phyloP scores from a whole-genome alignment of 2,329 filamentous ascomycete genomes.

The Microcyclospora tardicrescens region DNA sequence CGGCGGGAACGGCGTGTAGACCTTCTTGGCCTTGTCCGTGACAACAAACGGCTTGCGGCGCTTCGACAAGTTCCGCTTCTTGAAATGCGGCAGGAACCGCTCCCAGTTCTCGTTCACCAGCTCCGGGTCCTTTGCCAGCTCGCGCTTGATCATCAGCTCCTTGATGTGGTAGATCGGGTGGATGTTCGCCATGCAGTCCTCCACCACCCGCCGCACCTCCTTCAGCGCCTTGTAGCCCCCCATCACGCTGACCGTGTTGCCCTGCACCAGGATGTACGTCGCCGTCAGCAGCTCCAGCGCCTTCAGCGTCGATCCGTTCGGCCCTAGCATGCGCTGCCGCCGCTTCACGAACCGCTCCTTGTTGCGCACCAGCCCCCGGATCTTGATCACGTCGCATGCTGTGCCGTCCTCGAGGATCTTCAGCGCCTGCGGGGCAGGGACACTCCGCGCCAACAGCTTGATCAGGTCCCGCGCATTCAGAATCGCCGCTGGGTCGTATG shows the following conservation, averaged over 20 bases:
- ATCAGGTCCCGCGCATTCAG: conserved; percentile 90
- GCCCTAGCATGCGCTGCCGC: conserved; percentile 81
- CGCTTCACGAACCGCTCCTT: conserved; percentile 95
- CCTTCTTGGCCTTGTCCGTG: conserved; percentile 85
- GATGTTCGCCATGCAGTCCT: conserved; percentile 94
- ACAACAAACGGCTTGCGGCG: conserved; percentile 71
- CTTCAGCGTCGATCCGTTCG: conserved; percentile 83
- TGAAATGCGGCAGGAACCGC: conserved; percentile 92
- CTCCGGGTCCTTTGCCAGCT: conserved; percentile 78
- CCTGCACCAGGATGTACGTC: conserved; percentile 90
- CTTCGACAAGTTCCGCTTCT: conserved; percentile 80
- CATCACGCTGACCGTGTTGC: conserved; percentile 88
- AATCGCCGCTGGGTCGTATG: conserved; percentile 82
- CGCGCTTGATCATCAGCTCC: conserved; percentile 85
- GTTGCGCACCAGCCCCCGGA: conserved; percentile 75
- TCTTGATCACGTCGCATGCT: conserved; percentile 93
- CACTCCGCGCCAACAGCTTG: conserved; percentile 79
- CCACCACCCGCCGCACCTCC: conserved; percentile 75
- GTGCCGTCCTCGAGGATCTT: conserved; percentile 89
- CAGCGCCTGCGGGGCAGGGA: conserved; percentile 82
- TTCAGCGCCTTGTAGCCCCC: conserved; percentile 87
- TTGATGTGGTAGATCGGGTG: conserved; percentile 90
- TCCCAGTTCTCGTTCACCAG: conserved; percentile 87
- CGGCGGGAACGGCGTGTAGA: conserved; percentile 93
- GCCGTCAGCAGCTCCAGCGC: conserved; percentile 82